phyloP scores from a whole-genome alignment of 306 rosid genomes.

The Castanea mollissima region DNA sequence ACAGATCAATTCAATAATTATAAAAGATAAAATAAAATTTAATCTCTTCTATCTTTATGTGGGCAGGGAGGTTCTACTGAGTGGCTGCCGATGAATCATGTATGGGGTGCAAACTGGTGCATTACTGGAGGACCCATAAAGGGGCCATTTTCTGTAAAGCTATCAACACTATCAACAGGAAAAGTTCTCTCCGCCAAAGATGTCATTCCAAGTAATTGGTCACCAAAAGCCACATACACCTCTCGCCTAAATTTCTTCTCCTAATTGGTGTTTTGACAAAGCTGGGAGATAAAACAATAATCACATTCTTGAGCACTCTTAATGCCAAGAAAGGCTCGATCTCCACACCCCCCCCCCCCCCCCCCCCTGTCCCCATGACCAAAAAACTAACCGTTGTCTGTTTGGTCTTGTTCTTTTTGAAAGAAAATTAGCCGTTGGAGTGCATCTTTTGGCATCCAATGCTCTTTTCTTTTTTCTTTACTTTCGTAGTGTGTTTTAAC shows the following conservation, averaged over 20 bases:
- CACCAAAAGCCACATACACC: slow-evolving; percentile 79
- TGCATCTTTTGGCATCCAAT: slow-evolving; percentile 32
- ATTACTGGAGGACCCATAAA: slow-evolving; percentile 56
- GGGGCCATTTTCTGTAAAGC: slow-evolving; percentile 87
- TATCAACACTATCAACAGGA: slow-evolving; percentile 59
- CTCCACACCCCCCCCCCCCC: not conserved
- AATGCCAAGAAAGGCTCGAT: slow-evolving; percentile 10
- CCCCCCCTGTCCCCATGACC: not conserved
- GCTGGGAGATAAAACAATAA: not conserved
- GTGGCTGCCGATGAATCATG: slow-evolving; percentile 75
- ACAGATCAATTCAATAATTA: no score
- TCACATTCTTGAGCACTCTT: not conserved
- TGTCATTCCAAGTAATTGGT: slow-evolving; percentile 77
- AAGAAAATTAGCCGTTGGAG: slow-evolving; percentile 43
- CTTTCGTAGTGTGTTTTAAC: slow-evolving; percentile 21
- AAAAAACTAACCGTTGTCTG: slow-evolving; percentile 39
- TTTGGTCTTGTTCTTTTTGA: not conserved
- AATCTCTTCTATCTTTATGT: slow-evolving; percentile 7
- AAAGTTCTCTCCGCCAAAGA: slow-evolving; percentile 61
- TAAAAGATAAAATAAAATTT: not conserved
- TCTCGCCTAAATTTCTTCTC: slow-evolving; percentile 61
- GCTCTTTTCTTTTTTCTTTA: slow-evolving; percentile 7
- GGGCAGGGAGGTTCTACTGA: slow-evolving; percentile 68
- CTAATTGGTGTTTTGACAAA: slow-evolving; percentile 4
- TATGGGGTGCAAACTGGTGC: slow-evolving; percentile 95